Conservation (phyloP, 495 filamentous ascomycete genomes). For the Podospora pseudoanserina region DNA sequence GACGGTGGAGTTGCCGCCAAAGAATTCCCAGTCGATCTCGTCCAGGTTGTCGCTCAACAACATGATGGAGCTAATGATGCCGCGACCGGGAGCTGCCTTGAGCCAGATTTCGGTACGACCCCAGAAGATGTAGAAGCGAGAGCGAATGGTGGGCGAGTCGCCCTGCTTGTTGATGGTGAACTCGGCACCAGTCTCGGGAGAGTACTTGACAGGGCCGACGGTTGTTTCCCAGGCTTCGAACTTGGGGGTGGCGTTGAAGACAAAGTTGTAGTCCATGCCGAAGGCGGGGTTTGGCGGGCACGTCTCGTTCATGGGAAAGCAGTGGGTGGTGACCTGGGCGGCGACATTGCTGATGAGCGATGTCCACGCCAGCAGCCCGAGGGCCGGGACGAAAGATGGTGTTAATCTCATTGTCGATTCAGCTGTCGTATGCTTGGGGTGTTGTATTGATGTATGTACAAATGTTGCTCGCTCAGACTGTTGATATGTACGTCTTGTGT, state of each 20-base stretch:
- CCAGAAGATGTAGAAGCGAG: conserved; percentile 75
- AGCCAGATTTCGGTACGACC: conserved; percentile 67
- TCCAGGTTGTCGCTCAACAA: conserved; percentile 81
- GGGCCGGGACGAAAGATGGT: conserved; percentile 33
- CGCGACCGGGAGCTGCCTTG: conserved; percentile 67
- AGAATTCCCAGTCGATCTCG: conserved; percentile 89
- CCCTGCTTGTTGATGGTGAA: conserved; percentile 69
- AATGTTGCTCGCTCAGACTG: no score
- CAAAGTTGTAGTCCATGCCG: conserved; percentile 49
- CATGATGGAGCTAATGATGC: conserved; percentile 80
- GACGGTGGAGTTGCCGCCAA: conserved; percentile 58
- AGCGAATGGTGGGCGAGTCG: conserved; percentile 70
- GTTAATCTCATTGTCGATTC: conserved; percentile 30
- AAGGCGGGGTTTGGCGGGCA: conserved; percentile 66
- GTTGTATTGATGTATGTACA: background rate
- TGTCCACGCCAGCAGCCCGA: conserved; percentile 40
- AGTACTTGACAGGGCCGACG: conserved; percentile 54
- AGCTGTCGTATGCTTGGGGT: background rate
- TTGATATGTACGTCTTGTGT: background rate
- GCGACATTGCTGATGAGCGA: conserved; percentile 38
- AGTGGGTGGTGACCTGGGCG: conserved; percentile 63
- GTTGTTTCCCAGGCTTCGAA: conserved; percentile 59
- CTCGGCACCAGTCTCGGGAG: conserved; percentile 51
- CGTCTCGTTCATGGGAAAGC: conserved; percentile 60
- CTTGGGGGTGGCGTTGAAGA: conserved; percentile 64